phyloP scores from a whole-genome alignment of 2,329 filamentous ascomycete species.

The Cytospora chrysosperma region DNA sequence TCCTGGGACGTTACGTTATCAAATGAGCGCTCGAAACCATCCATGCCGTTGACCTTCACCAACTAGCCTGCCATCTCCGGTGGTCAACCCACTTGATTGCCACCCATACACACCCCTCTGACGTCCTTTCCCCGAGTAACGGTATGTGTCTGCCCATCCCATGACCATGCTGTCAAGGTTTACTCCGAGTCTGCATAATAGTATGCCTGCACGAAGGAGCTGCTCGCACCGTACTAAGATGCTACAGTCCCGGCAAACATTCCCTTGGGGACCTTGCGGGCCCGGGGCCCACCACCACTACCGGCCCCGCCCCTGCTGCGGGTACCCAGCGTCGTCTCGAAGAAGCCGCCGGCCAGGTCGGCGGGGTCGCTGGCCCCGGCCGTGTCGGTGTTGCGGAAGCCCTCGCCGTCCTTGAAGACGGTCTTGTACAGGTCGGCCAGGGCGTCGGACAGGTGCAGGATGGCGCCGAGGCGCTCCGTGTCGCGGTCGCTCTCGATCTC shows the following conservation, averaged over 20 bases:
- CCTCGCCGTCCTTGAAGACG: slow-evolving; percentile 76
- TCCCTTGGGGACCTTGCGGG: slow-evolving; percentile 6
- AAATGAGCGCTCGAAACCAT: not conserved
- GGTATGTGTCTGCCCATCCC: no score
- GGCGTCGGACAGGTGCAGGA: slow-evolving; percentile 70
- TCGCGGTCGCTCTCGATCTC: slow-evolving; percentile 75
- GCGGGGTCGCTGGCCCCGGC: slow-evolving; percentile 20
- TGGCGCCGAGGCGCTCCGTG: slow-evolving; percentile 68
- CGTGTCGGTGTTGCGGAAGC: slow-evolving; percentile 47
- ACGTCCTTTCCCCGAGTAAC: no score
- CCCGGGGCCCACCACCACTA: not conserved
- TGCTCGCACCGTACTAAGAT: not conserved
- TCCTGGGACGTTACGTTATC: not conserved
- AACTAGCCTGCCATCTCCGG: not conserved
- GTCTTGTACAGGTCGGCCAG: slow-evolving; percentile 68
- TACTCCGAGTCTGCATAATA: not conserved
- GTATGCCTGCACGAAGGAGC: not conserved
- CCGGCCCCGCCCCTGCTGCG: not conserved
- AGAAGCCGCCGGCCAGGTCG: slow-evolving; percentile 14
- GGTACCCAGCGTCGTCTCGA: not conserved
- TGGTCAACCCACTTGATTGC: not conserved
- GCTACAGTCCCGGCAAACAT: slow-evolving; percentile 3
- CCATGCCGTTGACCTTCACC: not conserved
- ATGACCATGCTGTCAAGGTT: not conserved
- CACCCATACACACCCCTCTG: not conserved